Evolutionary conservation across 345 rosid species (phyloP).

Genomic region (Passiflora organensis): DNA sequence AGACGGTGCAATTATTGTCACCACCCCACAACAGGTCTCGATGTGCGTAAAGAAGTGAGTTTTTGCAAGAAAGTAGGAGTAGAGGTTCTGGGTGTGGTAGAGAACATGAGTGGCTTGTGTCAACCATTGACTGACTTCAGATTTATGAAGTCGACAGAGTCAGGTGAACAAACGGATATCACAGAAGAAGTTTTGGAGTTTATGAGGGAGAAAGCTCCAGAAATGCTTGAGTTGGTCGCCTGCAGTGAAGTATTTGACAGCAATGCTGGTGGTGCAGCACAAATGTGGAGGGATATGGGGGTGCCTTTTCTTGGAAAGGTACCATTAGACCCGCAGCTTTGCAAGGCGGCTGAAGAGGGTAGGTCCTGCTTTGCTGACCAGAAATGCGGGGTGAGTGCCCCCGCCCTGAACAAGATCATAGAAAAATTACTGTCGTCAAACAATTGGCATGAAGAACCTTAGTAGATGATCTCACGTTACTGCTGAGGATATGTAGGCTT

Average conservation of each 20-base stretch:
- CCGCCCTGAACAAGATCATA: constrained; percentile 56
- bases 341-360: constrained; percentile 84
- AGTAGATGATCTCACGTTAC: constrained; percentile 19
- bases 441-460: constrained; percentile 22
- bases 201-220: constrained; percentile 68
- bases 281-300: constrained; percentile 81
- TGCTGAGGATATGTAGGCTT: constrained; percentile 65
- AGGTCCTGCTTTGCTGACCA: constrained; percentile 70
- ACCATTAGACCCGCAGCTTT: constrained; percentile 82
- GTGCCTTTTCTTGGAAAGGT: constrained; percentile 86
- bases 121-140: constrained; percentile 64
- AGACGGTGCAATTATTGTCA: constrained; percentile 89
- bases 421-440: constrained; percentile 38
- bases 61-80: constrained; percentile 95
- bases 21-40: constrained; percentile 96
- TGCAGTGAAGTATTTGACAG: constrained; percentile 76
- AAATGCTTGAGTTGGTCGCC: constrained; percentile 52
- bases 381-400: constrained; percentile 62
- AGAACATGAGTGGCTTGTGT: constrained; percentile 90
- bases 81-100: constrained; percentile 85
- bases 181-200: constrained; percentile 45
- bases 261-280: constrained; percentile 74
- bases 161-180: constrained; percentile 53
- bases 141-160: constrained; percentile 45
- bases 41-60: constrained; percentile 87